Evolutionary conservation across 23 red algal genomes (phyloP).

Genomic region (Chondrus crispus): DNA sequence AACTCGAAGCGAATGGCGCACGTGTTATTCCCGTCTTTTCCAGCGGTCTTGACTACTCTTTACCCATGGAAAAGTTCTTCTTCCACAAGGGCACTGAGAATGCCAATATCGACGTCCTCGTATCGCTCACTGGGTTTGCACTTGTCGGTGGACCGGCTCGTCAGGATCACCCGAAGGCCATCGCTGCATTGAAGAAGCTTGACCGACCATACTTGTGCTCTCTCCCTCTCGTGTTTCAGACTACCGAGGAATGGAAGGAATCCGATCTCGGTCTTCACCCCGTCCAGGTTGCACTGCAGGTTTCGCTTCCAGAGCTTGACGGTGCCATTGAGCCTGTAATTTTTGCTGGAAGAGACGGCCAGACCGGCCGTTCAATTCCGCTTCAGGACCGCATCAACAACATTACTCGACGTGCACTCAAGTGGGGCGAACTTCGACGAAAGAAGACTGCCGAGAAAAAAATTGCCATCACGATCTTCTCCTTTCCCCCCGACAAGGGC

Average conservation of each 20-base stretch:
- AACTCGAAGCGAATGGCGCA: slow-evolving; percentile 87
- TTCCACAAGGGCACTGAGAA: slow-evolving; percentile 67
- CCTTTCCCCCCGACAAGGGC: slow-evolving; percentile 99
- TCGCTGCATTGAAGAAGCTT: slow-evolving; percentile 76
- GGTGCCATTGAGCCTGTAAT: slow-evolving; percentile 97
- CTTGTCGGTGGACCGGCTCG: slow-evolving; percentile 95
- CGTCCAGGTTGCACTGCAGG: slow-evolving; percentile 96
- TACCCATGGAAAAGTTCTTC: slow-evolving; percentile 92
- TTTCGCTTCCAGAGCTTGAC: slow-evolving; percentile 95
- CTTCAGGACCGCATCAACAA: slow-evolving; percentile 87
- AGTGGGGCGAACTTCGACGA: slow-evolving; percentile 86
- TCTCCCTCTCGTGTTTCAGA: slow-evolving; percentile 96
- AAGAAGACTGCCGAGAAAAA: slow-evolving; percentile 91
- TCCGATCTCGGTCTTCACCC: slow-evolving; percentile 97
- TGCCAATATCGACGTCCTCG: slow-evolving; percentile 82
- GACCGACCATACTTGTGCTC: slow-evolving; percentile 97
- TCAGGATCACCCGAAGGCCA: slow-evolving; percentile 97
- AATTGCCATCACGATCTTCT: slow-evolving; percentile 92
- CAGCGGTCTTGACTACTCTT: slow-evolving; percentile 90
- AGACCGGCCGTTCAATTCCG: slow-evolving; percentile 94
- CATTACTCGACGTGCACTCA: slow-evolving; percentile 78
- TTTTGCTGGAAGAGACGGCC: slow-evolving; percentile 93
- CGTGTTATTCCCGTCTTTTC: slow-evolving; percentile 95
- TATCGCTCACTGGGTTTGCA: slow-evolving; percentile 98
- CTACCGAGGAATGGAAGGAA: slow-evolving; percentile 91